Conservation (phyloP, 805 yeast species). For the Maudiozyma bulderi region DNA sequence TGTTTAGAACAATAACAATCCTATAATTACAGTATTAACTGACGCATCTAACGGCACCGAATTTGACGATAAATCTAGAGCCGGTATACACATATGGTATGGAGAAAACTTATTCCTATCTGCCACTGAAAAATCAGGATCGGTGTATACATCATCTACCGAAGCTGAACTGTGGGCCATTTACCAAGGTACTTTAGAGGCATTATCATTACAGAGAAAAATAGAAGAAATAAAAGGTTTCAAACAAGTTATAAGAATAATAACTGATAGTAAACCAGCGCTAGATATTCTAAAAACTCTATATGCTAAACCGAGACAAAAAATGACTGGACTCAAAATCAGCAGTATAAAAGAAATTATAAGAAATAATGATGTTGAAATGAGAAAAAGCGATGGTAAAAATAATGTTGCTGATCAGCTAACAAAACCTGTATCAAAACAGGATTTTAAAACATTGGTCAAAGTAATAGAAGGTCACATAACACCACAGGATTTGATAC, state of each 20-base stretch:
- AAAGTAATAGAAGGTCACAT: not conserved
- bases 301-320: not conserved
- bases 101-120: not conserved
- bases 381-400: not conserved
- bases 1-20: not conserved
- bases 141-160: not conserved
- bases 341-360: not conserved
- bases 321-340: not conserved
- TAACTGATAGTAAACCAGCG: not conserved
- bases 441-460: not conserved
- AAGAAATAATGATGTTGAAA: not conserved
- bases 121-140: not conserved
- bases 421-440: not conserved
- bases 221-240: not conserved
- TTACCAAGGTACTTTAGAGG: not conserved
- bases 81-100: not conserved
- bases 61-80: not conserved
- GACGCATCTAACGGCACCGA: not conserved
- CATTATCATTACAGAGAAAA: not conserved
- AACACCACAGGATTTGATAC: not conserved
- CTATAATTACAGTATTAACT: too few species aligned
- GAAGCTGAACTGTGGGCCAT: not conserved
- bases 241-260: not conserved
- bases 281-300: not conserved
- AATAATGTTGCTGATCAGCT: not conserved